Evolutionary conservation across 2,329 filamentous ascomycete species (phyloP).

Genomic region (Colletotrichum chlorophyti): DNA sequence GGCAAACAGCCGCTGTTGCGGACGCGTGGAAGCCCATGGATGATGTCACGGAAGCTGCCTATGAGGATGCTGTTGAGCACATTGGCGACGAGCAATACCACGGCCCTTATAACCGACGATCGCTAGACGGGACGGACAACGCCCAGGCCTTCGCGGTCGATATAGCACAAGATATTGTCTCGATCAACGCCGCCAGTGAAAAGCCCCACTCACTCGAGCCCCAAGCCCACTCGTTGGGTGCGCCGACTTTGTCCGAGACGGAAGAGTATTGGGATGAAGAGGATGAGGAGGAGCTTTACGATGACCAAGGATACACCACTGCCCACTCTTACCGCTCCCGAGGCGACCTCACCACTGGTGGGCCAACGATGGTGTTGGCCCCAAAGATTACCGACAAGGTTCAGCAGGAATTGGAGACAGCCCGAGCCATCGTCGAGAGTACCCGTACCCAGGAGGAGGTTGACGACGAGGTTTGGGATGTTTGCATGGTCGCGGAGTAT

Average conservation of each 20-base stretch:
- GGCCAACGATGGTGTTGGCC: slow-evolving; percentile 67
- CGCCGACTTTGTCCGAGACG: slow-evolving; percentile 40
- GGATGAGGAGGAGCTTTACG: slow-evolving; percentile 65
- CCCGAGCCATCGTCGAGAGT: slow-evolving; percentile 69
- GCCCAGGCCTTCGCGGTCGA: slow-evolving; percentile 1
- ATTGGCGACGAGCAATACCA: slow-evolving; percentile 35
- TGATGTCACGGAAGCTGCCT: slow-evolving; percentile 47
- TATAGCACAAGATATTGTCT: slow-evolving; percentile 4
- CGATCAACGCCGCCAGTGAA: background rate
- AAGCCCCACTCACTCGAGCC: slow-evolving; percentile 3
- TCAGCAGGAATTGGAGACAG: slow-evolving; percentile 73
- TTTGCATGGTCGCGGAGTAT: slow-evolving; percentile 98
- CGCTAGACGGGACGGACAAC: slow-evolving; percentile 9
- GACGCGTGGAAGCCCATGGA: slow-evolving; percentile 35
- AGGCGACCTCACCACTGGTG: slow-evolving; percentile 64
- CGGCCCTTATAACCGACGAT: slow-evolving; percentile 7
- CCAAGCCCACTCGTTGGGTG: slow-evolving; percentile 16
- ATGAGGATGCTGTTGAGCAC: slow-evolving; percentile 54
- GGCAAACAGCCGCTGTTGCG: background rate
- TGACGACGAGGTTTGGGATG: slow-evolving; percentile 90
- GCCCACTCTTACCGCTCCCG: slow-evolving; percentile 79
- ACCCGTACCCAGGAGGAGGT: slow-evolving; percentile 75
- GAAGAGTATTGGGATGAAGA: slow-evolving; percentile 85
- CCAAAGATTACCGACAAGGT: slow-evolving; percentile 75
- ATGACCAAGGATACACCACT: slow-evolving; percentile 77